Base-by-base conservation (phyloP, 2,329 filamentous ascomycete genomes). In the Stachybotrys chlorohalonatus region DNA sequence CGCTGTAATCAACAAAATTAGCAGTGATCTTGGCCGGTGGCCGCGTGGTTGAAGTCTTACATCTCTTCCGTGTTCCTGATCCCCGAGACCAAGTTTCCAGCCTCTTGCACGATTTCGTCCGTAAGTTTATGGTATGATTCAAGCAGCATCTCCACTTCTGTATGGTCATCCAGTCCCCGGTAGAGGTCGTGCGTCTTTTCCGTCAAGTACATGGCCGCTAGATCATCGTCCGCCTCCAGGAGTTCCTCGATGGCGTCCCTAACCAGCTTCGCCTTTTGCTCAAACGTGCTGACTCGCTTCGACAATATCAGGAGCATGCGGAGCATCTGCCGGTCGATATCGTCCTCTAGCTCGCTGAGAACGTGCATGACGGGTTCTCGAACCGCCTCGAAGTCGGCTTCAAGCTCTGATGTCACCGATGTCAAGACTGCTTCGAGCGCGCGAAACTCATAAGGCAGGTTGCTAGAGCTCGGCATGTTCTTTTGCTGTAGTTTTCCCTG, bases 51-150 rank as follows among this genome's bases (percentile, higher is more conserved):
- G 15, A 42, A 7, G 13, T 73, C 87, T 74, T 79, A 95, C 90
- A 99, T 95, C 74, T 99, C 94, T 72, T 99, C 94, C 1, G 94
- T 99, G 72, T 97, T 99, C 63, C 94, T 84, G 68, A 99, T 99
- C 61, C 90, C 91, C 9, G 89, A 93, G 54, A 97, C 92, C 61
- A 97, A 72, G 71, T 95, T 97, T 58, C 90, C 89, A 15, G 91
- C 90, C 58, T 95, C 89, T 71, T 99, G 93, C 8, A 96, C 93
- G 63, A 97, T 96, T 75, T 99, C 94, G 67, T 99, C 94, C 61
- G 91, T 93, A 47, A 99, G 87, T 70, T 97, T 97, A 70, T 97
- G 90, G 69, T 99, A 99, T 3, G 91, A 96, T 70, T 99, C 94
- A 5, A 99, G 77, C 51, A 99, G 78, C 85, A 99, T 91, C 73